Evolutionary conservation across 192 early-diverging fungal species (phyloP).

Genomic region (Entomortierella beljakovae): DNA sequence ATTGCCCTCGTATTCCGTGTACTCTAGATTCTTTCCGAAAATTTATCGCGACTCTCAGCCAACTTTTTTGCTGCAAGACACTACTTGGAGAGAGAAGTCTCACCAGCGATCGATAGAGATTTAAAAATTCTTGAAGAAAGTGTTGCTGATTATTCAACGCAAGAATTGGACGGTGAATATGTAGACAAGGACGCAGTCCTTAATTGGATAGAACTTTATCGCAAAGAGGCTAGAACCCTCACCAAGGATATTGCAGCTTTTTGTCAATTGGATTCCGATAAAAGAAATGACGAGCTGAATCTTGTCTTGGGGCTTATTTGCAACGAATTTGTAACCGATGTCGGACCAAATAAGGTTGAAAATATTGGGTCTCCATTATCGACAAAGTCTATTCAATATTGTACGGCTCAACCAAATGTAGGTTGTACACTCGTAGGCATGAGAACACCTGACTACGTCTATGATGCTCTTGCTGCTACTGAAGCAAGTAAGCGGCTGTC

Average conservation of each 20-base stretch:
- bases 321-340: constrained; percentile 46
- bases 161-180: not conserved
- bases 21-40: constrained; percentile 71
- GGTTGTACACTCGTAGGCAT: constrained; percentile 75
- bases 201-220: constrained; percentile 60
- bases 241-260: constrained; percentile 56
- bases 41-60: constrained; percentile 65
- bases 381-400: constrained; percentile 61
- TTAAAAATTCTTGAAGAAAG: constrained; percentile 55
- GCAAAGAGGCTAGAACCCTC: constrained; percentile 36
- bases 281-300: constrained; percentile 67
- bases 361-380: constrained; percentile 62
- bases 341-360: constrained; percentile 19
- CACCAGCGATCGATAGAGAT: constrained; percentile 64
- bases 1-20: no score
- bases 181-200: constrained; percentile 45
- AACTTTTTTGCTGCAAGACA: constrained; percentile 74
- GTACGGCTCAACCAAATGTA: constrained; percentile 56
- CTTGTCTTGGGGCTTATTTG: constrained; percentile 58
- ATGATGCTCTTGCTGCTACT: constrained; percentile 62
- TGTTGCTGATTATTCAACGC: constrained; percentile 1
- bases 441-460: constrained; percentile 67
- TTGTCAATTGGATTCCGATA: constrained; percentile 61
- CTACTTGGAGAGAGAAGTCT: constrained; percentile 67
- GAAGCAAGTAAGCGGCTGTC: constrained; percentile 38